These are phyloP conservation scores for Pythium utonaiense DNA, from an alignment of 352 stramenopile genomes.

Conservation along the genomic window DNA sequence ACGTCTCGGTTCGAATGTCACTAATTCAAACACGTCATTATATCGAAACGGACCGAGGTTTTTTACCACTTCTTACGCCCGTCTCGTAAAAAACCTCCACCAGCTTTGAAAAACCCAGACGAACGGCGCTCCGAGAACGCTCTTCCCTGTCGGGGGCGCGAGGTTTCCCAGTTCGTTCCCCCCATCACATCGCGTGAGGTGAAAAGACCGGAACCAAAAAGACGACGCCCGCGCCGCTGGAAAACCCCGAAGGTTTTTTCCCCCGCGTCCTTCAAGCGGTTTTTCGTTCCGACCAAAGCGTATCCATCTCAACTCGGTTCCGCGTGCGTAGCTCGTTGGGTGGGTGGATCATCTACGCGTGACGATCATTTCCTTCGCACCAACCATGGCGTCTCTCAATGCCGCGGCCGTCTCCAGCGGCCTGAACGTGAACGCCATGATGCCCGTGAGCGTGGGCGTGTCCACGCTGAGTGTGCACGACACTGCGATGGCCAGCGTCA, in stretches of 20 bases:
- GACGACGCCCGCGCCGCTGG: neutral
- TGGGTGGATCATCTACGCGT: neutral
- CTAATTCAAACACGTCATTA: constrained; percentile 11
- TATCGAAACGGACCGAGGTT: neutral
- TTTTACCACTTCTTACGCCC: constrained; percentile 10
- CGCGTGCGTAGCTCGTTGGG: neutral
- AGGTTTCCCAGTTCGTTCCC: neutral
- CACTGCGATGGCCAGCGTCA: constrained; percentile 13
- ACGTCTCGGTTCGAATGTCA: neutral
- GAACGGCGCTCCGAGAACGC: neutral
- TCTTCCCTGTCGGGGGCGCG: neutral
- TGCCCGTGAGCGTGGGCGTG: constrained; percentile 73
- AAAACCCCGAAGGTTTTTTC: constrained; percentile 23
- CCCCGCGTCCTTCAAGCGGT: neutral
- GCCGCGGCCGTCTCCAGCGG: neutral
- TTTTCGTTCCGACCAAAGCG: constrained; percentile 3
- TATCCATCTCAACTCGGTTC: constrained; percentile 14
- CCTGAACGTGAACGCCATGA: constrained; percentile 66
- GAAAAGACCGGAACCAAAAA: constrained; percentile 2
- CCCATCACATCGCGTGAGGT: neutral
- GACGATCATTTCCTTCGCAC: neutral
- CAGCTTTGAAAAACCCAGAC: constrained; percentile 6
- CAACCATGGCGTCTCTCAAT: constrained; percentile 12
- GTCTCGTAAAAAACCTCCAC: constrained; percentile 9
- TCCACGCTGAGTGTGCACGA: constrained; percentile 64